A percentile compares a stretch with the other conserved stretches of the same genome.
phyloP scores from a whole-genome alignment of 2,329 filamentous ascomycete species.

The Curvularia hawaiiensis region DNA sequence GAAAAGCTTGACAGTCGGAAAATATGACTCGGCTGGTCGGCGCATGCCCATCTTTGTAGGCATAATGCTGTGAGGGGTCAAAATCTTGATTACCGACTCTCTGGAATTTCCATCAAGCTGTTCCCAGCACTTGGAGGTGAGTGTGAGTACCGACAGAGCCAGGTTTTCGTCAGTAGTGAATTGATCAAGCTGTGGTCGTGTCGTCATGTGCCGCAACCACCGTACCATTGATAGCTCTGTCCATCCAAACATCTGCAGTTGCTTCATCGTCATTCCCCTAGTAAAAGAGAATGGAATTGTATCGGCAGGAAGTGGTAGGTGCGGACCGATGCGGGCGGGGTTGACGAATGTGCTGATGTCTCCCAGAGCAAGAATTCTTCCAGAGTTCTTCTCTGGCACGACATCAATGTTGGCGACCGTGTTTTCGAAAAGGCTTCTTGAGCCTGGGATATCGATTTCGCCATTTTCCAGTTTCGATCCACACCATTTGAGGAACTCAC shows the following conservation, averaged over 20 bases:
- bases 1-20: slow-evolving; percentile 91
- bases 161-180: slow-evolving; percentile 75
- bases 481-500: slow-evolving; percentile 85
- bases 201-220: slow-evolving; percentile 79
- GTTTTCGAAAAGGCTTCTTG: slow-evolving; percentile 75
- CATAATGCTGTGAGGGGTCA: slow-evolving; percentile 75
- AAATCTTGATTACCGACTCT: slow-evolving; percentile 65
- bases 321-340: slow-evolving; percentile 78
- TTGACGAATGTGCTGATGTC: slow-evolving; percentile 77
- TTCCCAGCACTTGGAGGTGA: slow-evolving; percentile 92
- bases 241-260: slow-evolving; percentile 86
- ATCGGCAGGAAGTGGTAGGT: slow-evolving; percentile 77
- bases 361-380: slow-evolving; percentile 76
- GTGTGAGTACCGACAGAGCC: slow-evolving; percentile 74
- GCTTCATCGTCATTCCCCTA: slow-evolving; percentile 65
- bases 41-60: slow-evolving; percentile 92
- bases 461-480: slow-evolving; percentile 72
- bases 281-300: slow-evolving; percentile 89
- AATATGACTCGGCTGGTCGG: slow-evolving; percentile 84
- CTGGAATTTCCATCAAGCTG: slow-evolving; percentile 71
- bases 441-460: slow-evolving; percentile 72
- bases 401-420: slow-evolving; percentile 71
- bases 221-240: slow-evolving; percentile 79
- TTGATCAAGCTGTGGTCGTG: slow-evolving; percentile 62
- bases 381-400: slow-evolving; percentile 59